phyloP scores from a whole-genome alignment of 2,329 filamentous ascomycete genomes.

The Aspergillus pseudoterreus region DNA sequence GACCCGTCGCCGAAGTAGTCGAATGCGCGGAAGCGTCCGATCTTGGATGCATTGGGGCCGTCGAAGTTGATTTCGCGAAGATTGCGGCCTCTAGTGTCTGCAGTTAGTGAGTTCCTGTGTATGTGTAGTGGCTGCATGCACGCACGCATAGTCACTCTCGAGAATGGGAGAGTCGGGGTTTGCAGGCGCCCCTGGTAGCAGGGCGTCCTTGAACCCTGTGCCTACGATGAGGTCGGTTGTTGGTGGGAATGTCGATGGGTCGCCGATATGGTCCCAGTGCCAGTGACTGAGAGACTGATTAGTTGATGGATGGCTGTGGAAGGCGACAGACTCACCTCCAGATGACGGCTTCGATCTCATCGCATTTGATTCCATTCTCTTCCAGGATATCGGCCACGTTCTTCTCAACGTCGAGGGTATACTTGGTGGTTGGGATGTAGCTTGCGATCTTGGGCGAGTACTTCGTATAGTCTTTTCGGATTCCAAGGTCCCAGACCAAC shows the following conservation, averaged over 20 bases:
- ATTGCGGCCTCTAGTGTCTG: neutral
- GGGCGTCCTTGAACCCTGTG: slow-evolving; percentile 5
- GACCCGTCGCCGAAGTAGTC: slow-evolving; percentile 55
- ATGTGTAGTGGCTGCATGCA: neutral
- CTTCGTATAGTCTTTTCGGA: neutral
- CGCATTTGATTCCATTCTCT: neutral
- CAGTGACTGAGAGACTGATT: slow-evolving; percentile 6
- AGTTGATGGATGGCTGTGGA: no score
- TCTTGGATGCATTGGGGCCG: neutral
- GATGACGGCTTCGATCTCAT: slow-evolving; percentile 1
- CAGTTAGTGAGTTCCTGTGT: neutral
- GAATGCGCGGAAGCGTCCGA: slow-evolving; percentile 8
- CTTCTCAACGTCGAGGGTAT: neutral
- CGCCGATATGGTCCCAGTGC: slow-evolving; percentile 18
- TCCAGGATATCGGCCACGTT: neutral
- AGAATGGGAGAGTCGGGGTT: slow-evolving; percentile 1
- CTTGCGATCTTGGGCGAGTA: neutral
- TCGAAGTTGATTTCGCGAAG: neutral
- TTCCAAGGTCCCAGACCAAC: slow-evolving; percentile 6
- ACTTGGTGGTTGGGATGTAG: neutral
- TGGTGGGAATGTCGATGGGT: slow-evolving; percentile 11
- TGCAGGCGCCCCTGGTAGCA: slow-evolving; percentile 3
- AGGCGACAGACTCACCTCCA: slow-evolving; percentile 3
- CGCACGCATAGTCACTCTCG: neutral
- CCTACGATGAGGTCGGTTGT: slow-evolving; percentile 9